phyloP scores from a whole-genome alignment of 352 stramenopile genomes.

The Pythium diclinum region DNA sequence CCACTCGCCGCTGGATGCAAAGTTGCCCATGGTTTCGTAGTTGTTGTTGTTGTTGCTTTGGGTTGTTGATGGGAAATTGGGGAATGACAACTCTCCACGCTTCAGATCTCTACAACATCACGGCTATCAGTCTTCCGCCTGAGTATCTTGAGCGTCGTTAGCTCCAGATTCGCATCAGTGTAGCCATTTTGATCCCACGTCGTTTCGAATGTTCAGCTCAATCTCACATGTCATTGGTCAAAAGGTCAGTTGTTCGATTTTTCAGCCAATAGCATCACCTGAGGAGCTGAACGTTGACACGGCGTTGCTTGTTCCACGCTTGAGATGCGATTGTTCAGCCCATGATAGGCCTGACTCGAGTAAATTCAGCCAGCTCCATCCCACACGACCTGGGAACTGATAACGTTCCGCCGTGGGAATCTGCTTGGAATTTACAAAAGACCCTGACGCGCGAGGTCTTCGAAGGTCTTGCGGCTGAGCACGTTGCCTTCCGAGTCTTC shows the following conservation, averaged over 20 bases:
- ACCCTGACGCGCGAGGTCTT: constrained; percentile 97
- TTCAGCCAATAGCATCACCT: constrained; percentile 16
- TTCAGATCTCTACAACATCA: background rate
- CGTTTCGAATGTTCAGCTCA: constrained; percentile 20
- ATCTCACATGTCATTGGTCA: constrained; percentile 16
- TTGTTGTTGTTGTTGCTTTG: constrained; percentile 6
- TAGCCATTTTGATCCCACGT: constrained; percentile 4
- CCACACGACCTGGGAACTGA: background rate
- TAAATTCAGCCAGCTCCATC: background rate
- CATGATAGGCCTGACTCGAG: background rate
- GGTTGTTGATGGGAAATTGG: constrained; percentile 16
- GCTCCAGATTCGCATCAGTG: background rate
- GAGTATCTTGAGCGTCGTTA: background rate
- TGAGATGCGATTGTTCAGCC: background rate
- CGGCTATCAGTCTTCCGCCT: background rate
- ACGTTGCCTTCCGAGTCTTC: constrained; percentile 99
- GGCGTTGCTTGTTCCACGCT: no score
- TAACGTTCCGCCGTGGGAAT: background rate
- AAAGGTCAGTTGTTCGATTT: constrained; percentile 1
- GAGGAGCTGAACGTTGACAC: constrained; percentile 6
- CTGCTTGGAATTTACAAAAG: constrained; percentile 76
- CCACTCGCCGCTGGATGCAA: constrained; percentile 24
- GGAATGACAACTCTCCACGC: constrained; percentile 12
- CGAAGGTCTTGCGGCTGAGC: constrained; percentile 95
- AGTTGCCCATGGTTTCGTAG: constrained; percentile 28